A percentile compares a stretch with the other conserved stretches of the same genome.
Conservation (phyloP, 306 rosid genomes). For the Luffa aegyptiaca region DNA sequence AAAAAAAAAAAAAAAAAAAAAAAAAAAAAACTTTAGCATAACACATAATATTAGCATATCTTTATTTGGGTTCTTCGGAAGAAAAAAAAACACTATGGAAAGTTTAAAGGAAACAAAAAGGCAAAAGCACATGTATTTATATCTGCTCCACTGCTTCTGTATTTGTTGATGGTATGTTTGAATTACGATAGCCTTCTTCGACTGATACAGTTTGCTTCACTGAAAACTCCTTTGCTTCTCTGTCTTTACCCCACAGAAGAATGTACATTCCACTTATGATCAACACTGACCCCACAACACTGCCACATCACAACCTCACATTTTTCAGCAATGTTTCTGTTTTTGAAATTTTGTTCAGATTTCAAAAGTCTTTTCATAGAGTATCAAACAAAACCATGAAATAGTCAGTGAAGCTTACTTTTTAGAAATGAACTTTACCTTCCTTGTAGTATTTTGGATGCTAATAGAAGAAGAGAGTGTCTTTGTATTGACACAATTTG, state of each 20-base stretch:
- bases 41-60: not conserved
- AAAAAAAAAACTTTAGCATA: not conserved
- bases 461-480: not conserved
- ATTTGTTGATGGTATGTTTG: not conserved
- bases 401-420: not conserved
- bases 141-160: conserved; percentile 2
- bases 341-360: not conserved
- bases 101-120: not conserved
- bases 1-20: too few species aligned
- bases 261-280: conserved; percentile 75
- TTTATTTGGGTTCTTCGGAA: not conserved
- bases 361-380: not conserved
- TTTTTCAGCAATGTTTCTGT: not conserved
- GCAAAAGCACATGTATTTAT: not conserved
- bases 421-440: not conserved
- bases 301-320: conserved; percentile 18
- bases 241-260: conserved; percentile 71
- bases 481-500: not conserved
- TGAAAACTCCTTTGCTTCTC: conserved; percentile 24
- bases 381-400: not conserved
- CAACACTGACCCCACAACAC: conserved; percentile 56
- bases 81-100: not conserved
- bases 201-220: conserved; percentile 29
- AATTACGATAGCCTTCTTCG: conserved; percentile 12
- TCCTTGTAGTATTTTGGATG: not conserved